Base-by-base conservation (phyloP, 352 stramenopile species). In the Pythium volutum region DNA sequence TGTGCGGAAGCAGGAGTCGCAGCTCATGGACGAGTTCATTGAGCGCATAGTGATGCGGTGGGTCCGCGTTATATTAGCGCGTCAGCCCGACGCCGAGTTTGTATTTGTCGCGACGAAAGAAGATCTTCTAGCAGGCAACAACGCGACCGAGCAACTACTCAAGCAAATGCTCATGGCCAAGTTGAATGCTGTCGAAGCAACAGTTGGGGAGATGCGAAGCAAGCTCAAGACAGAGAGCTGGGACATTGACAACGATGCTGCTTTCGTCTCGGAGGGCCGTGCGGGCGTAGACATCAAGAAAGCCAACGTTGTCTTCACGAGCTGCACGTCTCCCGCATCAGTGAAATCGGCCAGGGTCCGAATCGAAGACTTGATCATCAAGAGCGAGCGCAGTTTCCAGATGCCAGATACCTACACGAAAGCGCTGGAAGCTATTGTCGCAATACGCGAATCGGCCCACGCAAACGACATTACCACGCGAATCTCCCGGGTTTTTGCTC, bases 31-130 rank as follows among this genome's bases (percentile, higher is more conserved):
- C 12, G 53, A 46, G 20, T 68, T 62, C 20, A 18, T 68, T 5
- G 43, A 62, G 2, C 15, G 10, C 22, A 26, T 26, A 1, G 33
- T 68, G 1, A 16, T 58, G 0, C 33, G 29, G 6, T 62, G 61
- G 53, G 23, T 68, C 22, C 45, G 54, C 12, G 27, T 59, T 18
- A 54, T 68, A 8, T 31, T 57, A 3, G 61, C 38, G 48, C 54
- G 42, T n/a, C 36, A 63, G 22, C 61, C 61, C 0, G 61, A 62
- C 16, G 43, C 61, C 12, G 61, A 68, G 47, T 62, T 68, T 43
- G 38, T 42, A 9, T 54, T 68, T 20, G 16, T 68, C 8, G 34
- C 18, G 14, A 63, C 61, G 15, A 63, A 69, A 39, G 18, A n/a
- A 1, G 62, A 69, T 38, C 9, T 57, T 2, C 15, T 61, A 7